Conservation (phyloP, 495 filamentous ascomycete species). For the Parachaetomium inaequale region DNA sequence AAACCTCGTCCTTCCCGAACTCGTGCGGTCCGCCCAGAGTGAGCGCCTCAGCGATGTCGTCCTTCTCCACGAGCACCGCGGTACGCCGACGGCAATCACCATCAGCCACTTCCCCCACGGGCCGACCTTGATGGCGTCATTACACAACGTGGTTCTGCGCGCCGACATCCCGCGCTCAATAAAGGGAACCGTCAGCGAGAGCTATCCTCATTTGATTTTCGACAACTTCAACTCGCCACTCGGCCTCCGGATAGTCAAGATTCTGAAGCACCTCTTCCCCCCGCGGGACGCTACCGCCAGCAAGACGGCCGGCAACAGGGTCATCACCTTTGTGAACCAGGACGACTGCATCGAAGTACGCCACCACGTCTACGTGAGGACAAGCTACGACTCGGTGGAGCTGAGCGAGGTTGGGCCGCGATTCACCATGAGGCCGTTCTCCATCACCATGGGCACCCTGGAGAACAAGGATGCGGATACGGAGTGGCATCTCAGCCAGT, state of each 20-base stretch:
- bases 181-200: conserved; percentile 87
- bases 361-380: conserved; percentile 58
- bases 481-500: conserved; percentile 93
- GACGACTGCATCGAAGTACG: conserved; percentile 82
- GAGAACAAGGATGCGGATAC: conserved; percentile 96
- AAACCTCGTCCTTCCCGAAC: conserved; percentile 78
- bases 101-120: conserved; percentile 94
- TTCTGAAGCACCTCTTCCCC: conserved; percentile 92
- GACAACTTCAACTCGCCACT: conserved; percentile 84
- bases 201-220: conserved; percentile 92
- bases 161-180: conserved; percentile 87
- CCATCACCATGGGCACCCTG: conserved; percentile 87
- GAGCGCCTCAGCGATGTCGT: conserved; percentile 80
- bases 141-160: conserved; percentile 92
- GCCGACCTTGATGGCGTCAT: conserved; percentile 82
- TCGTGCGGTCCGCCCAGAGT: conserved; percentile 74
- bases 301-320: conserved; percentile 76
- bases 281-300: conserved; percentile 69
- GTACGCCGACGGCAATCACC: conserved; percentile 86
- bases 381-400: conserved; percentile 83
- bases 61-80: conserved; percentile 89
- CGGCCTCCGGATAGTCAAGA: conserved; percentile 81
- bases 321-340: conserved; percentile 92
- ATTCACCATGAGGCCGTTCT: conserved; percentile 95
- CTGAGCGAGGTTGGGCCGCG: conserved; percentile 91